A percentile compares a stretch with the other conserved stretches of the same genome.
These are phyloP conservation scores for Vitis hybrid DNA, from an alignment of 177 flowering plant species.

Conservation along the genomic window DNA sequence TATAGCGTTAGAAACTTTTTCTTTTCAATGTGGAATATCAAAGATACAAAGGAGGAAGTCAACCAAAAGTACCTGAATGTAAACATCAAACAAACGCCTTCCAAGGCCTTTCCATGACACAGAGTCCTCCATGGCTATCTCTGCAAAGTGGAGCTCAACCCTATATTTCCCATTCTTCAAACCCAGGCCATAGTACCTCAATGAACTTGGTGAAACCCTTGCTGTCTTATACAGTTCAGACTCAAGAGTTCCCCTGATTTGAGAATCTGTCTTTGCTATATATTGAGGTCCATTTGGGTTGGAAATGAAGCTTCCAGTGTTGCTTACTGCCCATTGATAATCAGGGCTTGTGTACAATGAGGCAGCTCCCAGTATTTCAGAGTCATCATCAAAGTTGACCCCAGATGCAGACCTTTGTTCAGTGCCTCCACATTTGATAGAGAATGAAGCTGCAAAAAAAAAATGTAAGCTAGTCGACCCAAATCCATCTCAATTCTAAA, in stretches of 20 bases:
- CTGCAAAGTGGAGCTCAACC: slow-evolving; percentile 54
- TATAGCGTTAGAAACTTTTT: too few relatives aligned
- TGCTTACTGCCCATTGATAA: slow-evolving; percentile 46
- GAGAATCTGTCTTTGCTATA: slow-evolving; percentile 35
- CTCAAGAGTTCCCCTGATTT: slow-evolving; percentile 40
- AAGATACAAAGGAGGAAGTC: too few relatives aligned
- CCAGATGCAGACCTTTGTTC: slow-evolving; percentile 35
- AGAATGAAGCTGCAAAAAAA: slow-evolving; percentile 36
- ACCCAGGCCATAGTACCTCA: slow-evolving; percentile 52
- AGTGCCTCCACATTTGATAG: slow-evolving; percentile 50
- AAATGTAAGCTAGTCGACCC: too few relatives aligned
- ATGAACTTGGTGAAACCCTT: slow-evolving; percentile 47
- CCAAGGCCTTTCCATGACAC: slow-evolving; percentile 54
- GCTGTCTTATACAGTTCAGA: slow-evolving; percentile 55
- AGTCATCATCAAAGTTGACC: slow-evolving; percentile 34
- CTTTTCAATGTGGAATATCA: too few relatives aligned
- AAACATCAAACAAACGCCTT: slow-evolving; percentile 45
- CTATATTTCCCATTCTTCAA: slow-evolving; percentile 40
- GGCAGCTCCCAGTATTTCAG: slow-evolving; percentile 38
- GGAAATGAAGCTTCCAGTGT: slow-evolving; percentile 33
- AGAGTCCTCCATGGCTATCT: slow-evolving; percentile 41
- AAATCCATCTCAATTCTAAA: too few relatives aligned
- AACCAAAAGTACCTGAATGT: slow-evolving; percentile 40
- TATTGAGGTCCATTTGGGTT: slow-evolving; percentile 41
- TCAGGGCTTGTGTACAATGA: slow-evolving; percentile 33